These are phyloP conservation scores for Calonectria multiphialidica DNA, from an alignment of 2,329 filamentous ascomycete species.

Conservation along the genomic window DNA sequence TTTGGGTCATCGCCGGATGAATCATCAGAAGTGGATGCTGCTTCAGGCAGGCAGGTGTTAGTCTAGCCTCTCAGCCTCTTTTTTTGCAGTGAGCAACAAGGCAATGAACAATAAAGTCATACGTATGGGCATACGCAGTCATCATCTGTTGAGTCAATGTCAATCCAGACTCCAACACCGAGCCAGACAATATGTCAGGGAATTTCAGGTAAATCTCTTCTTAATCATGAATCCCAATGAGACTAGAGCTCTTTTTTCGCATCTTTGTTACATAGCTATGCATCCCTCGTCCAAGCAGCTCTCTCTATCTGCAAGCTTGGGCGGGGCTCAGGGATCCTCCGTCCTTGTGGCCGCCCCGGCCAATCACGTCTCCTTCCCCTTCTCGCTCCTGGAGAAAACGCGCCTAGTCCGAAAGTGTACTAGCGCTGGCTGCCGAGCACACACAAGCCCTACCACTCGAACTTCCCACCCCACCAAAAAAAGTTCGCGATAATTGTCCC, in stretches of 20 bases:
- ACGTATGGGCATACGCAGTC: background rate
- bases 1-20: slow-evolving; percentile 53
- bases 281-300: background rate
- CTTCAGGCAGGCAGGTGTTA: slow-evolving; percentile 22
- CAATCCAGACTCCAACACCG: too few relatives aligned
- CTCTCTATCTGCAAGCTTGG: background rate
- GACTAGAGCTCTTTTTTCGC: background rate
- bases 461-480: slow-evolving; percentile 33
- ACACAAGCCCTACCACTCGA: slow-evolving; percentile 27
- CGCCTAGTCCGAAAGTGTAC: background rate
- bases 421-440: slow-evolving; percentile 18
- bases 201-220: background rate
- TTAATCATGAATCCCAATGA: background rate
- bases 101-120: background rate
- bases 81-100: background rate
- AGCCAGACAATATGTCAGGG: background rate
- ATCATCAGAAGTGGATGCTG: slow-evolving; percentile 51
- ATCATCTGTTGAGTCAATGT: too few relatives aligned
- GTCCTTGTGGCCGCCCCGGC: background rate
- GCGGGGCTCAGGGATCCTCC: background rate
- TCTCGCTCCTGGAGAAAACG: too few relatives aligned
- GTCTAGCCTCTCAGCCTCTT: slow-evolving; percentile 5
- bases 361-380: slow-evolving; percentile 8
- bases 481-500: slow-evolving; percentile 35
- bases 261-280: background rate